These are phyloP conservation scores for Mimosa bimucronata DNA, from an alignment of 306 rosid species.

Conservation along the genomic window DNA sequence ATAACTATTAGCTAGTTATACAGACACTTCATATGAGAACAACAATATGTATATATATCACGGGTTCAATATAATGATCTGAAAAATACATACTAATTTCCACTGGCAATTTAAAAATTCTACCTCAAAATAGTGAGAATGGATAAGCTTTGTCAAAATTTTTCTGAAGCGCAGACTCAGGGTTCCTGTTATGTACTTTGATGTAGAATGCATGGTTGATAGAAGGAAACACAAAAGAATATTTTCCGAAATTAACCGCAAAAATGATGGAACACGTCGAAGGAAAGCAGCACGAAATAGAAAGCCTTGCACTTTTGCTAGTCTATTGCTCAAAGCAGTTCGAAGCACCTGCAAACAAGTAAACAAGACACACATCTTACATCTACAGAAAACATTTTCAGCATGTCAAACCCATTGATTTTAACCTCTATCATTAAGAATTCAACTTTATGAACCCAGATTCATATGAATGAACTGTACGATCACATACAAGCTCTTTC, in stretches of 20 bases:
- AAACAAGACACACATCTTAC: not conserved
- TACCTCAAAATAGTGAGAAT: constrained; percentile 97
- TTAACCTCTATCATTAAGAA: not conserved
- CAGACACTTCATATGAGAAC: constrained; percentile 27
- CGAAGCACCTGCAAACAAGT: constrained; percentile 73
- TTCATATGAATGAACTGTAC: too few species aligned
- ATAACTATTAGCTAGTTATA: constrained; percentile 16
- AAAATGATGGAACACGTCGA: constrained; percentile 88
- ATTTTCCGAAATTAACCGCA: constrained; percentile 87
- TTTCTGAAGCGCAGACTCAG: constrained; percentile 94
- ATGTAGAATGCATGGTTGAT: constrained; percentile 85
- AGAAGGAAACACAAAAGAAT: constrained; percentile 86
- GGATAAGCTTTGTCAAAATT: constrained; percentile 85
- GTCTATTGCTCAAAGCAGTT: constrained; percentile 94
- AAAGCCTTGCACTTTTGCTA: constrained; percentile 99
- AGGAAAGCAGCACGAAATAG: constrained; percentile 98
- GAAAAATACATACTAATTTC: constrained; percentile 24
- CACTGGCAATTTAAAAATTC: constrained; percentile 25
- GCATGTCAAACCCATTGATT: constrained; percentile 25
- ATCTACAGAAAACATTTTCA: not conserved
- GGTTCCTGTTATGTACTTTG: constrained; percentile 89
- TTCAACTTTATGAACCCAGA: not conserved
- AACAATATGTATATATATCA: constrained; percentile 22
- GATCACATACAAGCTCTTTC: too few species aligned
- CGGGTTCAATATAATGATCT: constrained; percentile 9